These are phyloP conservation scores for Euphorbia tirucalli DNA, from an alignment of 345 rosid species.

Conservation along the genomic window DNA sequence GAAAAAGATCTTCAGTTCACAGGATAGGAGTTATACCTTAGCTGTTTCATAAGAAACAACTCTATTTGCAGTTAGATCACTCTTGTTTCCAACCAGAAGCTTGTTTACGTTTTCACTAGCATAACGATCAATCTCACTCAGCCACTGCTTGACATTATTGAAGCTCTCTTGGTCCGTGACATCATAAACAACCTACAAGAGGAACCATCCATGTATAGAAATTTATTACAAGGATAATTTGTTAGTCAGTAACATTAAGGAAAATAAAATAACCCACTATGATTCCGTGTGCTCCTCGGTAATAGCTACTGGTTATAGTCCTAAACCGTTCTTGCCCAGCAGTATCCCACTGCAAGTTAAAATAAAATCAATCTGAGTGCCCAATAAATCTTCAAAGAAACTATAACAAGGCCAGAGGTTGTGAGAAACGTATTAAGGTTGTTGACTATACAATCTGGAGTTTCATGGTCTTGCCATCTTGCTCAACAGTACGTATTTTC, in stretches of 20 bases:
- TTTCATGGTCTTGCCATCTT: conserved; percentile 35
- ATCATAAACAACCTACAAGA: conserved; percentile 65
- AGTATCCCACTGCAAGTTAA: conserved; percentile 33
- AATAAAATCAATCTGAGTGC: neutral
- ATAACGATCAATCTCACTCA: conserved; percentile 73
- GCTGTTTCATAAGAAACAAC: conserved; percentile 69
- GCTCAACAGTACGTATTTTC: conserved; percentile 40
- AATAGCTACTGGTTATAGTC: conserved; percentile 37
- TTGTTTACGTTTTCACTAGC: conserved; percentile 77
- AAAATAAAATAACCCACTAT: conserved; percentile 15
- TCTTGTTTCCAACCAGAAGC: conserved; percentile 78
- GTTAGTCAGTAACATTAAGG: neutral
- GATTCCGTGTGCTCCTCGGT: conserved; percentile 36
- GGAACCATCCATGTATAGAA: conserved; percentile 2
- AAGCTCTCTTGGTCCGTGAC: too few relatives aligned
- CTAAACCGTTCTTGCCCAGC: conserved; percentile 38
- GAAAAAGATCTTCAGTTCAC: neutral
- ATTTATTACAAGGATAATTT: conserved; percentile 2
- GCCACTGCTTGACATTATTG: conserved; percentile 76
- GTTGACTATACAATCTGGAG: conserved; percentile 29
- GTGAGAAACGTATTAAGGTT: neutral
- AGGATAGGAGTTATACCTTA: conserved; percentile 39
- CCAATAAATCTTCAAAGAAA: neutral
- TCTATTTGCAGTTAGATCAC: conserved; percentile 62
- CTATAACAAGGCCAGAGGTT: neutral